phyloP scores from a whole-genome alignment of 1,284 basidiomycete species.

The Ustilago shanxiensis region DNA sequence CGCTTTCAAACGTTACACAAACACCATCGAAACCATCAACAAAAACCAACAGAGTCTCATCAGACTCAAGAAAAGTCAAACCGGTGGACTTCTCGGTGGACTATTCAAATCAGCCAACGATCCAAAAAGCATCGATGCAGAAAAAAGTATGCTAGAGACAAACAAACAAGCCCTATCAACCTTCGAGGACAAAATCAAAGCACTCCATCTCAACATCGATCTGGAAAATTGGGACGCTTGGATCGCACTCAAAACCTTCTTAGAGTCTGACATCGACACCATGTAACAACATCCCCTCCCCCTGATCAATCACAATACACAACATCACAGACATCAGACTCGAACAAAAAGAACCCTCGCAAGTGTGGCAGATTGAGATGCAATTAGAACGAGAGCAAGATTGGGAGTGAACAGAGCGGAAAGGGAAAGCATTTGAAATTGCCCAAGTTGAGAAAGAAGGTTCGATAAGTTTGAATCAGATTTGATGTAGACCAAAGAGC shows the following conservation, averaged over 20 bases:
- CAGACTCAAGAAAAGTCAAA: slow-evolving; percentile 57
- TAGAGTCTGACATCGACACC: slow-evolving; percentile 14
- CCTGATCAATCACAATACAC: neutral
- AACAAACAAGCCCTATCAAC: slow-evolving; percentile 8
- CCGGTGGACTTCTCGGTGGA: slow-evolving; percentile 6
- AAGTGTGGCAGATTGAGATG: neutral
- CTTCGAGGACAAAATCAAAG: neutral
- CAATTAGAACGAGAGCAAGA: slow-evolving; percentile 11
- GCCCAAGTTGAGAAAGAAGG: neutral
- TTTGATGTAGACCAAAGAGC: neutral
- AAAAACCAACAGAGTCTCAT: slow-evolving; percentile 65
- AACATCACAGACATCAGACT: too few species aligned
- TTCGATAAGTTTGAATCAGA: too few species aligned
- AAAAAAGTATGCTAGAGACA: slow-evolving; percentile 5
- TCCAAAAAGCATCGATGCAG: neutral
- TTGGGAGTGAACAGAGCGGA: neutral
- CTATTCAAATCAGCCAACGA: slow-evolving; percentile 16
- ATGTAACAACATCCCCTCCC: neutral
- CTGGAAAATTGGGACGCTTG: slow-evolving; percentile 14
- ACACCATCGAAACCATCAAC: slow-evolving; percentile 58
- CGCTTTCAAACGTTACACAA: slow-evolving; percentile 39
- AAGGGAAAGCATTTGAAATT: neutral
- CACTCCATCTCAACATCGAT: slow-evolving; percentile 10
- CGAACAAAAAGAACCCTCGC: neutral
- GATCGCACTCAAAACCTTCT: slow-evolving; percentile 17